Base-by-base conservation (phyloP, 371 early-diverging fungal species). In the Blastocladiella emersonii region DNA sequence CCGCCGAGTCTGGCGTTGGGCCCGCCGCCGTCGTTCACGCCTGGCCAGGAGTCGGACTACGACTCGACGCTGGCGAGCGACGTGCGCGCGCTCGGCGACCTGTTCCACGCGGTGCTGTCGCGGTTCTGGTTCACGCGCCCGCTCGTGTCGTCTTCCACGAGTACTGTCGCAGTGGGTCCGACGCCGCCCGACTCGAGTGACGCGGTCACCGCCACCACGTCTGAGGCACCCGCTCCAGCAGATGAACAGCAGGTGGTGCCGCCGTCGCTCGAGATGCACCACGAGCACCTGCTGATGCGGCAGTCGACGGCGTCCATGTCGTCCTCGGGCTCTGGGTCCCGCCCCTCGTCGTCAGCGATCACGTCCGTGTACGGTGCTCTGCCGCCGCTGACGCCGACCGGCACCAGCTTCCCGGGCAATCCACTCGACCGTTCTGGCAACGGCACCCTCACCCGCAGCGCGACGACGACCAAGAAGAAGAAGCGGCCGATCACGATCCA, bases 401-500 rank as follows among this genome's bases (percentile, higher is more conserved):
- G 7, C 23, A n/a, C 23, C 48, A 51, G 13, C 15, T 8, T 15
- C 1, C 12, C 30, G 10, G 53, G 10, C 25, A n/a, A n/a, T n/a
- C n/a, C n/a, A n/a, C n/a, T n/a, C n/a, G n/a, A n/a, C n/a, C n/a
- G n/a, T n/a, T 8, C 13, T 30, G 48, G 48, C 48, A 8, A 17
- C 10, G 30, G 27, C 30, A 32, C 32, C 0, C 30, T 30, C 30
- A 15, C 27, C 6, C 8, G 30, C 8, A 8, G 21, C 5, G 21
- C 8, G 1, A 51, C 53, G 17, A 8, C 27, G 15, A 32, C 15
- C 32, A 51, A 51, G 53, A 25, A 30, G 30, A 51, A 30, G 10
- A 51, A 51, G 53, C 53, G 53, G 53, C 53, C 53, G 32, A 51
- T 51, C 53, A 51, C 53, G 53, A 51, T 51, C 30, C 53, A 51